Base-by-base conservation (phyloP, 257 asterid genomes). In the Lavandula angustifolia region DNA sequence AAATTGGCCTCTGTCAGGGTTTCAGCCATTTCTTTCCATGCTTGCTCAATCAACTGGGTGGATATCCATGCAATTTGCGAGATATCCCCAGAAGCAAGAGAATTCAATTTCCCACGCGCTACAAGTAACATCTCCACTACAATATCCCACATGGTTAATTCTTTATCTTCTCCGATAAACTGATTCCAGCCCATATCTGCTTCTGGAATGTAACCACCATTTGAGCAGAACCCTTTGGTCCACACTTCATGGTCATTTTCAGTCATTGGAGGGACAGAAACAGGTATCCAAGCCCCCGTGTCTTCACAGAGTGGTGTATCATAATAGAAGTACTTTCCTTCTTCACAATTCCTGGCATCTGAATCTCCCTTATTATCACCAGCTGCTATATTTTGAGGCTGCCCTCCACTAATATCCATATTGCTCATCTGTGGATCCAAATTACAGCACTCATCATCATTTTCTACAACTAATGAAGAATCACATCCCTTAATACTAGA, bases 141-240 rank as follows among this genome's bases (percentile, higher is more conserved):
- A 71, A 94, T 95, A 56, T 94, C 95, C 99, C 99, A 94, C 99
- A 94, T 94, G 59, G 98, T 94, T 77, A 94, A 64, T 79, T 87
- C 98, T 76, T 79, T 88, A 44, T 81, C 90, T 73, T 80, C 87
- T 38, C 80, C 85, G 40, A 72, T 56, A 76, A 73, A 80, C 62
- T 82, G 82, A 62, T 77, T 66, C 97, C 94, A 84, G 49, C 86
- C 88, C 70, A 74, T 49, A 61, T 84, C 89, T 40, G 75, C 90
- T 68, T 81, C 87, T 5, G 96, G 95, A 75, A 84, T 54, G 64
- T 78, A 86, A 14, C 95, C 95, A 14, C 95, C 95, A 59, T 79
- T 83, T 17, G 95, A 78, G 84, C 87, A 79, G 61, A 82, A 73
- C 42, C 98, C 98, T 49, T 73, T 73, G 49, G 84, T 76, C 99